Base-by-base conservation (phyloP, 768 basidiomycete species). In the Russula olivacea region DNA sequence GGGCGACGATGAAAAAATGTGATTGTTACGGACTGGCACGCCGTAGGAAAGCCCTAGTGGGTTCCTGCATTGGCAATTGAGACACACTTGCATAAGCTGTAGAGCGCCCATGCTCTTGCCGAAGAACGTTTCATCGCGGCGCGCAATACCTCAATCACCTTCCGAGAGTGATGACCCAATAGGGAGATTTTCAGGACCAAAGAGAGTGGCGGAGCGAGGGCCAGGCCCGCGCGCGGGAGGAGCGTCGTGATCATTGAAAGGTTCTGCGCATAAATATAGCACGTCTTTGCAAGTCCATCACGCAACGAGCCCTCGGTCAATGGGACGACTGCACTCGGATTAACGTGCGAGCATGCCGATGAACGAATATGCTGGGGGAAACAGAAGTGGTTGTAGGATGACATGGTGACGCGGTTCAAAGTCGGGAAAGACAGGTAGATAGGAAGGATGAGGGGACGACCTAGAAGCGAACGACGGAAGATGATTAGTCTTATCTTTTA, bases 211-310 rank as follows among this genome's bases (percentile, higher is more conserved):
- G 93, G 73, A 0, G 88, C 85, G 4, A 94, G 74, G 47, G 79
- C 80, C 43, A 96, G 76, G 10, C 84, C 91, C 32, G 91, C 91
- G 63, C 93, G 83, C 30, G 93, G 93, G 23, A 96, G 76, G 47
- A 93, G 81, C 19, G 91, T 80, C 10, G 83, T 80, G 45, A 94
- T 84, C 0, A 88, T 90, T 6, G 93, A 87, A 41, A 87, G 72
- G 70, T 93, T 92, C 76, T 96, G 93, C 1, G 92, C 85, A 67
- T 90, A 89, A 70, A 84, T 84, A 78, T 84, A 90, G 71, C 82
- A 90, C 15, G 87, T 86, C 75, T 96, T 93, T n/a, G 93, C 88
- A 48, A 93, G 75, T 59, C 80, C 80, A 65, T 84, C 81, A 50
- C 77, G 76, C 61, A 79, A 62, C 55, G 63, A 70, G 38, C 67